Evolutionary conservation across 106 monocot genomes (phyloP), one percentile per base, ranked within the genome.

Genomic region (Dioscorea alata): DNA sequence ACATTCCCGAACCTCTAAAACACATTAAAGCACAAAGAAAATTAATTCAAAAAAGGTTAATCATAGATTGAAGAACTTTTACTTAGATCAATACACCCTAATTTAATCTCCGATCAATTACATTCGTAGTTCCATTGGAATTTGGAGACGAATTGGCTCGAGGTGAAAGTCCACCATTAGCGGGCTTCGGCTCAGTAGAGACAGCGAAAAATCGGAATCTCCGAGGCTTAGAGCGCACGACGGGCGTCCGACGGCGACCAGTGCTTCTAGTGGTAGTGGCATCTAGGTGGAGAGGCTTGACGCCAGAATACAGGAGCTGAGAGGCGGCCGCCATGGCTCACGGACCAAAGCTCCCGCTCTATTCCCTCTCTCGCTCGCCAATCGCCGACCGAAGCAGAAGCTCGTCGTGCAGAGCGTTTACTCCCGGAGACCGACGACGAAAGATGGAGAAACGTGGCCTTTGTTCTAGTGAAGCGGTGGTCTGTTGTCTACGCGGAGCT

Each of bases 1-100:
- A 93, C 80, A 49, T 81, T 82, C 70, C 83, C 87, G 50, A 99
- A 75, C 57, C 83, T 87, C 99, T 99, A 66, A 50, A 74, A 69
- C 63, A 50, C 60, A 23, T 8, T 68, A 67, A 67, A 28, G 20
- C 68, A 6, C 31, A 56, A 7, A 62, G 61, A 60, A 20, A 54
- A 42, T 24, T 33, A 56, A 1, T 60, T 33, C 33, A 65, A 10
- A 16, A 34, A 42, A 42, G 42, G 10, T 10, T 6, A 42, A 42
- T 6, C 6, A 42, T 42, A 10, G 42, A 42, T 42, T 42, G 42
- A 42, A 42, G 10, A 42, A 59, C 64, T 1, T 60, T 6, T 50
- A 68, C 63, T 58, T 13, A 50, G 32, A 13, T 54, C 54, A 66
- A 33, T 4, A 52, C 32, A 23, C 5, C 12, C 50, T 12, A 49